Base-by-base conservation (phyloP, 306 rosid genomes). In the Cucumis melo region DNA sequence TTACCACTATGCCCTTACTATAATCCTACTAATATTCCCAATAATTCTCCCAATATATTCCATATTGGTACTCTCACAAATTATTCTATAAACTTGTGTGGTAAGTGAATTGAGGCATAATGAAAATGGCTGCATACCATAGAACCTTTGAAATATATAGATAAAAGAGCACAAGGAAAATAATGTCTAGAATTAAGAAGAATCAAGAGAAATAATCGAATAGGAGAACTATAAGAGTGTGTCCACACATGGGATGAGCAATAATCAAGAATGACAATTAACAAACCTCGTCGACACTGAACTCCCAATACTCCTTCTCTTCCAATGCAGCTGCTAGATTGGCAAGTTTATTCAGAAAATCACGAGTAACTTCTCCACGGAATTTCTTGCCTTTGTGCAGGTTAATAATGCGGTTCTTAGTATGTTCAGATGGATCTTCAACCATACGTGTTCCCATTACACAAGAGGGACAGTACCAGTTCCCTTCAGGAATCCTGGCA, bases 401-500 rank as follows among this genome's bases (percentile, higher is more conserved):
- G 59, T 87, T 77, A 73, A 79, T 60, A 84, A 85, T 76, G 72
- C 73, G 67, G 75, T 44, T 77, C 46, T 15, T 84, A 51, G 73
- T 41, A 59, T 50, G 78, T 41, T 81, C 81, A n/a, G 85, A 77
- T 48, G 79, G 86, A 89, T 85, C 85, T 80, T 86, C 90, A 86
- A 79, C 83, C 70, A 80, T 78, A 73, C 58, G 82, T 79, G 85
- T 92, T 72, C 90, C 85, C 80, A 85, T 80, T 79, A 85, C 84
- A 85, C 99, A 95, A 80, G 99, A 90, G 83, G 99, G 99, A 77
- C 99, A 95, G 79, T 95, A 95, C 99, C 99, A 95, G 79, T 95
- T 95, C 82, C 99, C 99, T 79, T 92, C 96, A 20, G 99, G 99
- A 79, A 95, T 95, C 88, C 98, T 89, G 75, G 89, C 97, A 81